Evolutionary conservation across 768 basidiomycete genomes (phyloP).

Genomic region (Lentinus tigrinus): DNA sequence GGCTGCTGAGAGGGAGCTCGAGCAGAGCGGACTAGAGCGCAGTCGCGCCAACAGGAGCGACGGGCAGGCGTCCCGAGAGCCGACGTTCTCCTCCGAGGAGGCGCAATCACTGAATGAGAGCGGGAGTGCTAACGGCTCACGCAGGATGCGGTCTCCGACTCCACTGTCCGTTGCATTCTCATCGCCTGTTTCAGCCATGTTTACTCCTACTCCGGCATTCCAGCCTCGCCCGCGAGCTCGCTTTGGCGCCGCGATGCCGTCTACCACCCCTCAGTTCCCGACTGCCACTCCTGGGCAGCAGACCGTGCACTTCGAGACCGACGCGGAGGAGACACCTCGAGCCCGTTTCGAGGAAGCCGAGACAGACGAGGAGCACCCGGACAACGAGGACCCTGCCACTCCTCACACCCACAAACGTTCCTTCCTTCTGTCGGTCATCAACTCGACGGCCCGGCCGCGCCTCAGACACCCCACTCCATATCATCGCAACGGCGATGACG

Average conservation of each 20-base stretch:
- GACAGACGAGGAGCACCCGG: constrained; percentile 12
- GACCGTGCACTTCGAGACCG: constrained; percentile 7
- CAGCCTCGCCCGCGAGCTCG: constrained; percentile 61
- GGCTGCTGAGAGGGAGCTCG: neutral
- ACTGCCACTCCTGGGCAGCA: constrained; percentile 15
- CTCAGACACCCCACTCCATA: constrained; percentile 66
- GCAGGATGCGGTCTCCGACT: constrained; percentile 32
- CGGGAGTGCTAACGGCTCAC: neutral
- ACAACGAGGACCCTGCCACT: constrained; percentile 52
- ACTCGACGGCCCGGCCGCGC: constrained; percentile 76
- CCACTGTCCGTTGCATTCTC: constrained; percentile 44
- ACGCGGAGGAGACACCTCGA: neutral
- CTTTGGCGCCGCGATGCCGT: constrained; percentile 47
- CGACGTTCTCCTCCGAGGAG: constrained; percentile 74
- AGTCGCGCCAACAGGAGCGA: neutral
- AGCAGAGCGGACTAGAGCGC: neutral
- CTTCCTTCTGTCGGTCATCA: constrained; percentile 81
- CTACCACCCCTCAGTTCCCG: constrained; percentile 29
- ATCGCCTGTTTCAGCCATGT: constrained; percentile 56
- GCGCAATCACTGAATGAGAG: constrained; percentile 15
- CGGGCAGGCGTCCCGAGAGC: constrained; percentile 37
- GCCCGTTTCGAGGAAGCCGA: neutral
- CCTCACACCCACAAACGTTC: constrained; percentile 74
- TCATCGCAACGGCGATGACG: constrained; percentile 36
- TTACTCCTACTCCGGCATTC: constrained; percentile 71